These are phyloP conservation scores for Chytridiales sp. DNA, from an alignment of 371 early-diverging fungal genomes.

Conservation along the genomic window DNA sequence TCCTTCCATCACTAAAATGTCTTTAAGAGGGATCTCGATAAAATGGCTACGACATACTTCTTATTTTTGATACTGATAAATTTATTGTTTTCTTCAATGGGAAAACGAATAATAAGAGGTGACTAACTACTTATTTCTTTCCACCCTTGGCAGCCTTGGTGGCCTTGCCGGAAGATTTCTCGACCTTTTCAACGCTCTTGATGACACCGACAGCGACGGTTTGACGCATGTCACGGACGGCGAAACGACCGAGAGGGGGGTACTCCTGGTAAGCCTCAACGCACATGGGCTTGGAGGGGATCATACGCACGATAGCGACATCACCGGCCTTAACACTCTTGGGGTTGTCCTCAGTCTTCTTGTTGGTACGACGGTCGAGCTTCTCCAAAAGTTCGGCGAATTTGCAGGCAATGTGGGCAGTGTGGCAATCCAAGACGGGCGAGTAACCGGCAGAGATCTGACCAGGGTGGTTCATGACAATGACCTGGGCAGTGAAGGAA, in stretches of 20 bases:
- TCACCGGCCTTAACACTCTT: constrained; percentile 94
- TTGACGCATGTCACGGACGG: constrained; percentile 93
- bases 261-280: constrained; percentile 92
- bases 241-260: constrained; percentile 95
- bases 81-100: not conserved
- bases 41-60: too few relatives aligned
- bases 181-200: constrained; percentile 85
- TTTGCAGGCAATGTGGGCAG: constrained; percentile 96
- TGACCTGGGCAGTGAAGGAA: constrained; percentile 93
- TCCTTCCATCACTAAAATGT: too few relatives aligned
- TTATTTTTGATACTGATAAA: too few relatives aligned
- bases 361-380: constrained; percentile 95
- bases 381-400: constrained; percentile 89
- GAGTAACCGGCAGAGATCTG: constrained; percentile 83
- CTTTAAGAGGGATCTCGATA: too few relatives aligned
- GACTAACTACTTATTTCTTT: constrained; percentile 36
- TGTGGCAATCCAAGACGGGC: constrained; percentile 95
- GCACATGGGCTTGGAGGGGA: constrained; percentile 95
- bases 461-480: constrained; percentile 96
- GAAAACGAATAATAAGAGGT: not conserved
- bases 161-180: constrained; percentile 40
- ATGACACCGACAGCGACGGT: constrained; percentile 83
- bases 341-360: constrained; percentile 84
- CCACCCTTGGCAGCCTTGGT: constrained; percentile 40
- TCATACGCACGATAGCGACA: constrained; percentile 92